These are phyloP conservation scores for Amphibolis antarctica DNA, from an alignment of 106 monocot species.

Conservation along the genomic window DNA sequence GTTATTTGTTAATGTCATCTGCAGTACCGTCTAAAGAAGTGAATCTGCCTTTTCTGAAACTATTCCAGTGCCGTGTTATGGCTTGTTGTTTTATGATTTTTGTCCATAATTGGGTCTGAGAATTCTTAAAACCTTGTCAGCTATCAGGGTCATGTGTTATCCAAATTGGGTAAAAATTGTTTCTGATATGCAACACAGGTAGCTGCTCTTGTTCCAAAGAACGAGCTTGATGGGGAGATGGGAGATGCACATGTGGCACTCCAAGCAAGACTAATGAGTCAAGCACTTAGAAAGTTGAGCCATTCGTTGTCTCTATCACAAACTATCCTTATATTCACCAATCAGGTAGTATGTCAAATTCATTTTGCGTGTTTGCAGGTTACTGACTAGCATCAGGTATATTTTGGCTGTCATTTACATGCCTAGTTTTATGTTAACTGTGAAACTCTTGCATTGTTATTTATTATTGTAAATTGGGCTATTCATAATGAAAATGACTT, in stretches of 20 bases:
- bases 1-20: too few species aligned
- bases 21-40: too few species aligned
- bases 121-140: too few species aligned
- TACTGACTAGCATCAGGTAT: background rate
- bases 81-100: too few species aligned
- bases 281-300: conserved; percentile 97
- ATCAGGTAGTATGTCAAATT: conserved; percentile 40
- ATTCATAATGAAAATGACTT: too few species aligned
- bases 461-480: too few species aligned
- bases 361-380: too few species aligned
- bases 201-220: conserved; percentile 93
- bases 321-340: conserved; percentile 85
- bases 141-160: background rate
- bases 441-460: too few species aligned
- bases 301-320: conserved; percentile 94
- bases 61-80: too few species aligned
- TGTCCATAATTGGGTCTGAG: too few species aligned
- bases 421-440: background rate
- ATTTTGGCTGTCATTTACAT: background rate
- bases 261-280: conserved; percentile 97
- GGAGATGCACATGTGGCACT: conserved; percentile 98
- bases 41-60: too few species aligned
- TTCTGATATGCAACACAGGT: conserved; percentile 38
- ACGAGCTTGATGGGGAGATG: conserved; percentile 98
- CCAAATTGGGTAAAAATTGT: background rate